phyloP scores from a whole-genome alignment of 2,329 filamentous ascomycete species.

The Cercospora citrullina region DNA sequence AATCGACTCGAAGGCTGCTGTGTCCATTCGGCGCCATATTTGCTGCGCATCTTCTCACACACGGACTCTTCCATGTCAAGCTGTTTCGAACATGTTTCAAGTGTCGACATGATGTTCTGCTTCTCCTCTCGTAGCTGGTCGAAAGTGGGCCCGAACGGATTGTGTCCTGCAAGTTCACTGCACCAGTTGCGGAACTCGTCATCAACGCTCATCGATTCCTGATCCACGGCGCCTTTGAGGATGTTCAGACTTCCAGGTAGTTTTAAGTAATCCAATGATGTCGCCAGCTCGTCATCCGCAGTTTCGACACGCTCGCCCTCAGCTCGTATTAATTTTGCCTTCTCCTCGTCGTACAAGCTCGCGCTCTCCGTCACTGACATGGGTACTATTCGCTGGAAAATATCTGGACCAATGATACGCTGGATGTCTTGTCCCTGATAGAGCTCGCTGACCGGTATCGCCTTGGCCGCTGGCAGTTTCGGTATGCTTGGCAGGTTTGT shows the following conservation, averaged over 20 bases:
- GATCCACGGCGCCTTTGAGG: constrained; percentile 87
- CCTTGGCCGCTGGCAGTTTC: constrained; percentile 92
- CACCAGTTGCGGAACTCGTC: constrained; percentile 94
- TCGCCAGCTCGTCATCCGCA: constrained; percentile 93
- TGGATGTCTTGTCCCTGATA: constrained; percentile 98
- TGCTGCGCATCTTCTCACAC: constrained; percentile 98
- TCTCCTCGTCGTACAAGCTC: constrained; percentile 96
- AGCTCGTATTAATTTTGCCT: constrained; percentile 89
- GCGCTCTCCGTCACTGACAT: constrained; percentile 95
- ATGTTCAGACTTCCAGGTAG: constrained; percentile 78
- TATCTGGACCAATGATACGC: constrained; percentile 91
- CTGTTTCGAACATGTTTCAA: constrained; percentile 82
- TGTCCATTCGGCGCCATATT: constrained; percentile 94
- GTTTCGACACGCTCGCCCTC: constrained; percentile 92
- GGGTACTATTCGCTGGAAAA: constrained; percentile 95
- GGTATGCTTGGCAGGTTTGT: constrained; percentile 77
- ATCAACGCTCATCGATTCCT: constrained; percentile 78
- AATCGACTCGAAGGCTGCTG: constrained; percentile 91
- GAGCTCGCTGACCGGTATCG: constrained; percentile 92
- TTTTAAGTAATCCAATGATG: constrained; percentile 89
- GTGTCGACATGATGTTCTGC: constrained; percentile 65
- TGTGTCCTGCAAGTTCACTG: constrained; percentile 83
- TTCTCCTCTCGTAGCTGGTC: constrained; percentile 77
- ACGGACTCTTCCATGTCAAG: constrained; percentile 96
- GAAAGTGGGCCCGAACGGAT: constrained; percentile 75